Percentiles rank a stretch among this genome's conserved stretches.
Evolutionary conservation across 2,329 filamentous ascomycete genomes (phyloP).

Genomic region (Sphaerostilbella broomeana): DNA sequence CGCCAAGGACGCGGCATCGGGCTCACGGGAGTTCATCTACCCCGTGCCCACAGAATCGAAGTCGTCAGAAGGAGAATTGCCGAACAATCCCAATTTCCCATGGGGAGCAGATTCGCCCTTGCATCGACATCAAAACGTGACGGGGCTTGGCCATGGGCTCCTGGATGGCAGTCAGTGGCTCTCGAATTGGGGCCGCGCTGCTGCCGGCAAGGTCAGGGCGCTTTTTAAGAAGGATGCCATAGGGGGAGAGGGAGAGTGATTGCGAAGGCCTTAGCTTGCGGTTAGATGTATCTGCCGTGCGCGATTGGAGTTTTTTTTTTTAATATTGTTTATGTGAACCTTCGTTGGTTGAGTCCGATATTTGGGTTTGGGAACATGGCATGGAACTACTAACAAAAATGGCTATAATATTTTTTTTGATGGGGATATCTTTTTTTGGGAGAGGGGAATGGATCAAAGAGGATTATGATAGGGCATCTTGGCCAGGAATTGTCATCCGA

Average conservation of each 20-base stretch:
- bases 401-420: constrained; percentile 6
- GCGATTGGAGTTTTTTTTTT: no score
- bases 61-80: constrained; percentile 17
- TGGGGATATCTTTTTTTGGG: constrained; percentile 5
- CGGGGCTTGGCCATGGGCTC: constrained; percentile 20
- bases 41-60: constrained; percentile 18
- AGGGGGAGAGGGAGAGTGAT: background rate
- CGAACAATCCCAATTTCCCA: constrained; percentile 28
- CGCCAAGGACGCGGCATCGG: constrained; percentile 8
- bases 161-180: background rate
- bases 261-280: no score
- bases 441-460: background rate
- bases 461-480: background rate
- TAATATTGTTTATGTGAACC: no score
- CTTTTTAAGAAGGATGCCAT: constrained; percentile 2
- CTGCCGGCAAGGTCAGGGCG: constrained; percentile 1
- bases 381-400: no score
- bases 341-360: no score
- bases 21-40: constrained; percentile 6
- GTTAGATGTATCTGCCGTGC: no score
- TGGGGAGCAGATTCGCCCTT: constrained; percentile 31
- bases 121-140: constrained; percentile 29
- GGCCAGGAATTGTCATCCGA: no score
- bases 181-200: constrained; percentile 5
- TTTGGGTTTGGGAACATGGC: no score